Evolutionary conservation across 2,329 filamentous ascomycete species (phyloP).

Genomic region (Verticillium nonalfalfae): DNA sequence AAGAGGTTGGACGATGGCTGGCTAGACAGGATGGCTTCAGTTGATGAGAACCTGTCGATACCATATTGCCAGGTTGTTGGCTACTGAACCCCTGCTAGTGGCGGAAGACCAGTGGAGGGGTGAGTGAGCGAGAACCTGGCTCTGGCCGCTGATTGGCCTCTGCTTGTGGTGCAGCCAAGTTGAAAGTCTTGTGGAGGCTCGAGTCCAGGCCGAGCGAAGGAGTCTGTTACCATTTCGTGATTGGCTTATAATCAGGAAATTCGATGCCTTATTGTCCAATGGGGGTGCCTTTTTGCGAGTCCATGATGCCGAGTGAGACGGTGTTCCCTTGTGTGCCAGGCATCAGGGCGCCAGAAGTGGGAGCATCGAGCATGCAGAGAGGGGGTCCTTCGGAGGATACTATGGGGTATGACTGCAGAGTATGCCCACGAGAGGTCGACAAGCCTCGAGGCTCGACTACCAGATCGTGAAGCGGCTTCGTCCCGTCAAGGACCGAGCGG

Average conservation of each 20-base stretch:
- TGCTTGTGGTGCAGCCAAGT: slow-evolving; percentile 9
- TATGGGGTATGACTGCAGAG: background rate
- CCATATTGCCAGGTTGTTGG: slow-evolving; percentile 6
- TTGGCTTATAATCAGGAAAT: slow-evolving; percentile 10
- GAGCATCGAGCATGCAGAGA: background rate
- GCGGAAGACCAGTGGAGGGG: slow-evolving; percentile 24
- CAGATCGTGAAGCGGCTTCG: background rate
- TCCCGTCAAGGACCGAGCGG: background rate
- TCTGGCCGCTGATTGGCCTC: slow-evolving; percentile 22
- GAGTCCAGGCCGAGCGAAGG: slow-evolving; percentile 4
- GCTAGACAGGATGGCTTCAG: slow-evolving; percentile 18
- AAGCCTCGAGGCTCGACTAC: background rate
- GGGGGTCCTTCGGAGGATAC: background rate
- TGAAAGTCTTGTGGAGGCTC: background rate
- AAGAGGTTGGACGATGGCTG: slow-evolving; percentile 11
- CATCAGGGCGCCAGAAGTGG: background rate
- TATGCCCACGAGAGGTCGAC: background rate
- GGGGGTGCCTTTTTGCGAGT: background rate
- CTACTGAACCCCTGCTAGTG: slow-evolving; percentile 13
- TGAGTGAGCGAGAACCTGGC: slow-evolving; percentile 20
- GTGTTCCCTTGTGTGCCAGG: background rate
- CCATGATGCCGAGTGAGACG: background rate
- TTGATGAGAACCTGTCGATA: slow-evolving; percentile 25
- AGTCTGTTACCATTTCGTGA: slow-evolving; percentile 3
- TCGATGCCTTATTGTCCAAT: slow-evolving; percentile 7